Evolutionary conservation across 768 basidiomycete genomes (phyloP), one percentile per base, ranked within the genome.

Genomic region (Lenzites betulinus): DNA sequence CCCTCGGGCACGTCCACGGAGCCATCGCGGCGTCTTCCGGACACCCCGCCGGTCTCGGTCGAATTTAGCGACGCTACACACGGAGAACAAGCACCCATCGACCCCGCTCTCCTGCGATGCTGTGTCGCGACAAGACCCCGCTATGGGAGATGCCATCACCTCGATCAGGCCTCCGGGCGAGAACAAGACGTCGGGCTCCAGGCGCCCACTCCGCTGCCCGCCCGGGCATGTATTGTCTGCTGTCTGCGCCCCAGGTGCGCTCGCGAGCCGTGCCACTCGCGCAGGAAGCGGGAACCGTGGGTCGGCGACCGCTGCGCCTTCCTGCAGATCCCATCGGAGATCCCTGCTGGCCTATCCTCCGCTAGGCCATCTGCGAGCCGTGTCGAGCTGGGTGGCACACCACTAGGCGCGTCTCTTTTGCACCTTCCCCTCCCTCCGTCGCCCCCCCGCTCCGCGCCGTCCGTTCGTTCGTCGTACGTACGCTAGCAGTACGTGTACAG

Each of bases 11-110:
- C 26, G 39, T 16, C 39, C 54, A 44, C 54, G 48, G 48, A 7
- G 42, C 36, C 30, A n/a, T 39, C 38, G 48, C 56, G 48, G 56
- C 56, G 42, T 42, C 56, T 58, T 6, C 56, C 55, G 55, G 55
- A 11, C 44, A 23, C 8, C 36, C 25, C 36, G 9, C 39, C 30
- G 3, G 28, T 42, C 25, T 28, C 39, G 35, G 22, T 36, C 23
- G 56, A 48, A n/a, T 50, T 38, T 43, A 39, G 20, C 48, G 48
- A 38, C 50, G n/a, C n/a, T n/a, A n/a, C n/a, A n/a, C n/a, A n/a
- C n/a, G n/a, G n/a, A n/a, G n/a, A n/a, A n/a, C n/a, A n/a, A n/a
- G n/a, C n/a, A n/a, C n/a, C n/a, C n/a, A n/a, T n/a, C n/a, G n/a
- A n/a, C n/a, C n/a, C n/a, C n/a, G n/a, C n/a, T n/a, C n/a, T n/a